phyloP scores from a whole-genome alignment of 2,329 filamentous ascomycete species.

The Acrodontium crateriforme region DNA sequence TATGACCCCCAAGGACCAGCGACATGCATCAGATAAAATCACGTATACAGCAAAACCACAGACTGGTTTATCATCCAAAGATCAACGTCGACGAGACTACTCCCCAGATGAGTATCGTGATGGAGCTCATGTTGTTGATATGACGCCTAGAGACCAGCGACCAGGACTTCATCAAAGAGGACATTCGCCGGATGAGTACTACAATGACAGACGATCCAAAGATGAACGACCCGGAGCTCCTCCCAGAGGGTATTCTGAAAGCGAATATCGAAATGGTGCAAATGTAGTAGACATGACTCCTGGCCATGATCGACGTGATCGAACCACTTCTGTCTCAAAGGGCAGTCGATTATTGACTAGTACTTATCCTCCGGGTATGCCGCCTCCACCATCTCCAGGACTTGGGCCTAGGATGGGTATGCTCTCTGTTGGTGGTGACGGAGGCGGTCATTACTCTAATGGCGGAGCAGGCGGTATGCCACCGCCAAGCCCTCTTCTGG shows the following conservation, averaged over 20 bases:
- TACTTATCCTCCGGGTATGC: slow-evolving; percentile 9
- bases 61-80: too few species aligned
- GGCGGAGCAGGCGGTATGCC: slow-evolving; percentile 32
- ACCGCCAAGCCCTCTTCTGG: slow-evolving; percentile 71
- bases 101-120: slow-evolving; percentile 11
- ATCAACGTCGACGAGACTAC: slow-evolving; percentile 8
- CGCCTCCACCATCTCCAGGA: slow-evolving; percentile 20
- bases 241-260: background rate
- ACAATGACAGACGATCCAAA: too few species aligned
- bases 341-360: slow-evolving; percentile 5
- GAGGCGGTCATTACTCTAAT: slow-evolving; percentile 26
- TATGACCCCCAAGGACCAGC: slow-evolving; percentile 29
- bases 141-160: slow-evolving; percentile 22
- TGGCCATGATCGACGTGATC: slow-evolving; percentile 1
- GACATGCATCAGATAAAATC: slow-evolving; percentile 27
- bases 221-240: too few species aligned
- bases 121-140: slow-evolving; percentile 26
- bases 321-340: slow-evolving; percentile 2
- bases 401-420: slow-evolving; percentile 30
- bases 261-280: slow-evolving; percentile 3
- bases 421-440: slow-evolving; percentile 33
- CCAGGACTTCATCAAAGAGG: background rate
- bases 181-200: too few species aligned
- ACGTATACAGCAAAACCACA: slow-evolving; percentile 28
- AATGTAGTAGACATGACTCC: slow-evolving; percentile 9